Base-by-base conservation (phyloP, 2,329 filamentous ascomycete species). In the Ceratocystis destructans region DNA sequence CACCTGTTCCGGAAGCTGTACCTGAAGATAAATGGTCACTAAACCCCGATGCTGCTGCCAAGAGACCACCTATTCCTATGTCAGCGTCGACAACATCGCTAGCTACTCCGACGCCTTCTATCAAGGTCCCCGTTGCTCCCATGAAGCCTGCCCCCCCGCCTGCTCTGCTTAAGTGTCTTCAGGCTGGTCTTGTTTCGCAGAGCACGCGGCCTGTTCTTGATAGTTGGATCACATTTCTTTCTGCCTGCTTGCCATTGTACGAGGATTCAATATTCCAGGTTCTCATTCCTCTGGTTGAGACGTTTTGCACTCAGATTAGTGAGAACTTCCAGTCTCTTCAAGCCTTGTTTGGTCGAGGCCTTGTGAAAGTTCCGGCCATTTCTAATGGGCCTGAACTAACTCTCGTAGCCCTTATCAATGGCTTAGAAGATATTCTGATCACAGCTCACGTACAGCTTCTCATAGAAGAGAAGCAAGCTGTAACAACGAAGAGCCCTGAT, bases 251-350 rank as follows among this genome's bases (percentile, higher is more conserved):
- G 37, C 90, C 92, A 0, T 80, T 96, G 15, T 96, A 96, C 74
- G 83, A 88, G 0, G 86, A 89, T 55, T 85, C 87, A 4, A 90
- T 96, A 59, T 96, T 96, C 73, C 89, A 96, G 72, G 88, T 94
- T 64, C 78, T 99, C 44, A 86, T 99, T 64, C 94, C 91, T 10
- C 79, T 99, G 2, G 92, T 96, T 0, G 92, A 94, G 74, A 95
- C 90, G 41, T 81, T 99, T 55, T 96, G 92, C 73, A 80, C 80
- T 67, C 87, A 96, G 73, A 87, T 96, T 61, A 83, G 81, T 53
- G 75, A 77, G 62, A 88, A 87, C 0, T 96, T 96, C 74, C 78
- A 82, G 25, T 83, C 84, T 59, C 79, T 97, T 5, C 85, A 87
- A 70, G 76, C 75, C 8, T 83, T 85, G 0, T 93, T 92, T 71